phyloP scores from a whole-genome alignment of 2,329 filamentous ascomycete species.

The Aspergillus ochraceoroseus region DNA sequence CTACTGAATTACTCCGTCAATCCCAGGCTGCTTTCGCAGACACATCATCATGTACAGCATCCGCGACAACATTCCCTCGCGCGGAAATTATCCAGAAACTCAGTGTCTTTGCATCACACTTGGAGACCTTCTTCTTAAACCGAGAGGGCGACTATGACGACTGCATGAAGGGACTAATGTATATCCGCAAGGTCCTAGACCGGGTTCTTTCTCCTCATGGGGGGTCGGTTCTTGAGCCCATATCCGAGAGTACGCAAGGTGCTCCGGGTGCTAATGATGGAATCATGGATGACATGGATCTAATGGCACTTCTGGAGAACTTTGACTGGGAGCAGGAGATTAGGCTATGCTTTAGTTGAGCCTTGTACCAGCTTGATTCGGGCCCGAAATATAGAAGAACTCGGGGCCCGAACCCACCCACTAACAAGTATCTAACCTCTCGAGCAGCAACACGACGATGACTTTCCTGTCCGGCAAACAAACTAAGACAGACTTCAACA shows the following conservation, averaged over 20 bases:
- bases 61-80: slow-evolving; percentile 14
- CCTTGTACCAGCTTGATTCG: not conserved
- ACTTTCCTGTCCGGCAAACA: too few relatives aligned
- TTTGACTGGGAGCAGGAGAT: too few relatives aligned
- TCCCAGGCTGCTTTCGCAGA: slow-evolving; percentile 10
- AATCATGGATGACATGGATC: too few relatives aligned
- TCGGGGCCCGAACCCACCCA: too few relatives aligned
- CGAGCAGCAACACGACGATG: too few relatives aligned
- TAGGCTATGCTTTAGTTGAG: too few relatives aligned
- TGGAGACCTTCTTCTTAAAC: slow-evolving; percentile 13
- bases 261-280: not conserved
- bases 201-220: slow-evolving; percentile 7
- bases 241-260: too few relatives aligned
- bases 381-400: not conserved
- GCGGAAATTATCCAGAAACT: slow-evolving; percentile 24
- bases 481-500: too few relatives aligned
- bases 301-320: too few relatives aligned
- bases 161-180: slow-evolving; percentile 9
- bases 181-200: slow-evolving; percentile 19
- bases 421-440: too few relatives aligned
- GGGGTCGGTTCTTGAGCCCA: too few relatives aligned
- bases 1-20: slow-evolving; percentile 22
- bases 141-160: slow-evolving; percentile 16
- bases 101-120: slow-evolving; percentile 19
- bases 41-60: too few relatives aligned